Evolutionary conservation across 495 filamentous ascomycete genomes (phyloP), one percentile per base, ranked within the genome.

Genomic region (Penicillium maclennaniae): DNA sequence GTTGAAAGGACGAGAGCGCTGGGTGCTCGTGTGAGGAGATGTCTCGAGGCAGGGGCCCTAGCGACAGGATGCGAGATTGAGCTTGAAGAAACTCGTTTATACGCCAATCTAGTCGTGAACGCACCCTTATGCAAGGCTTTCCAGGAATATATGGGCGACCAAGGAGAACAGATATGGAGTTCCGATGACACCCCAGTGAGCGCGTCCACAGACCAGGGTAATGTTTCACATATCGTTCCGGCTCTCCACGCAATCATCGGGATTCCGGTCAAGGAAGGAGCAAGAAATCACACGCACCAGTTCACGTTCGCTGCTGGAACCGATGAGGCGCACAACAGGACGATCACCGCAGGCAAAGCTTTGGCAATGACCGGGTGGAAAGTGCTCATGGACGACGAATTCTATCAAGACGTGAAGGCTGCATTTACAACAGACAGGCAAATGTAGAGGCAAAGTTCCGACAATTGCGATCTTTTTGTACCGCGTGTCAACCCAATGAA

Each of bases 21-120:
- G 43, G 69, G 72, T 45, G 43, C 64, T 27, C 57, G 74, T 16
- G 71, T 78, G 9, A 49, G 66, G 27, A 70, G 67, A 42, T 79
- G 75, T 40, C 75, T 81, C 41, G 75, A 78, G 51, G 77, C 71
- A 1, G 76, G 71, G 0, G 77, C 76, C 2, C 28, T 67, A 7
- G 78, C 76, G 6, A 79, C 77, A 9, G 78, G 75, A 12, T 79
- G 77, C 50, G 59, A 59, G 34, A 51, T 78, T 27, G 56, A 70
- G 10, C 56, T 66, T 41, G 66, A 73, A 23, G 43, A 45, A n/a
- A 45, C 21, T 15, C 14, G 10, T 4, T 14, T 28, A 17, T 45
- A 45, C 27, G 43, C 43, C 0, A 16, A 45, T 15, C 16, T 45
- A 14, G 21, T 45, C 14, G 43, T 45, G 5, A 45, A 45, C 9